A percentile compares a stretch with the other conserved stretches of the same genome.
Evolutionary conservation across 129 eudicot species (phyloP).

Genomic region (Chrysanthemum lavandulifolium): DNA sequence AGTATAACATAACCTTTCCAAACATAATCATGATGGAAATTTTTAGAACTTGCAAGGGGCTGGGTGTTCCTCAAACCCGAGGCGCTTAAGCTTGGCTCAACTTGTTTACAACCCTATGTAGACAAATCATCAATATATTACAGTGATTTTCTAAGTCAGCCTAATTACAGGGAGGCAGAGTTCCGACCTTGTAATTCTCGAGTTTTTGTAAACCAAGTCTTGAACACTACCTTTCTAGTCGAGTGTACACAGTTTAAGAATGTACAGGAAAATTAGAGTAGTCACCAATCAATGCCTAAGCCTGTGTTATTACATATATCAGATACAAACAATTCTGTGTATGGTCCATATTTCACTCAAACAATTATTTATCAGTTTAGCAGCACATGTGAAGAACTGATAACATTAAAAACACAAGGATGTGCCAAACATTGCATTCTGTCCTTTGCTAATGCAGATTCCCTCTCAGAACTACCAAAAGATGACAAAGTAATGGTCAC

Average conservation of each 20-base stretch:
- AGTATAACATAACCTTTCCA: not conserved
- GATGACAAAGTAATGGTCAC: not conserved
- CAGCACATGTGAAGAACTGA: conserved; percentile 18
- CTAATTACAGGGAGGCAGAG: not conserved
- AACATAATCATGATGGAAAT: not conserved
- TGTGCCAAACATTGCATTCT: conserved; percentile 12
- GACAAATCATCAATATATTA: not conserved
- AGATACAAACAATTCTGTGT: conserved; percentile 2
- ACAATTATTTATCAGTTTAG: conserved; percentile 11
- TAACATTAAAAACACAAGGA: conserved; percentile 8
- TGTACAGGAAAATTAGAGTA: not conserved
- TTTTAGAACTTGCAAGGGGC: not conserved
- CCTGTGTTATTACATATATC: conserved; percentile 8
- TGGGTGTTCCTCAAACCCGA: not conserved
- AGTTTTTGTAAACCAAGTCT: not conserved
- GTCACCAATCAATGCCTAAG: conserved; percentile 17
- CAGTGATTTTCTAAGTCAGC: too few species aligned
- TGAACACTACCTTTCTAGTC: not conserved
- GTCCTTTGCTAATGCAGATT: conserved; percentile 12
- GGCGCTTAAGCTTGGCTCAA: not conserved
- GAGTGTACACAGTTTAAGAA: not conserved
- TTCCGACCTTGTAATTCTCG: not conserved
- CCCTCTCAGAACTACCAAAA: conserved; percentile 1
- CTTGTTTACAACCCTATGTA: not conserved
- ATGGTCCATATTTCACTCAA: conserved; percentile 12